Percentiles rank a stretch among this genome's conserved stretches.
Conservation (phyloP, 305 asterid genomes). For the Fraxinus xanthoxyloides region DNA sequence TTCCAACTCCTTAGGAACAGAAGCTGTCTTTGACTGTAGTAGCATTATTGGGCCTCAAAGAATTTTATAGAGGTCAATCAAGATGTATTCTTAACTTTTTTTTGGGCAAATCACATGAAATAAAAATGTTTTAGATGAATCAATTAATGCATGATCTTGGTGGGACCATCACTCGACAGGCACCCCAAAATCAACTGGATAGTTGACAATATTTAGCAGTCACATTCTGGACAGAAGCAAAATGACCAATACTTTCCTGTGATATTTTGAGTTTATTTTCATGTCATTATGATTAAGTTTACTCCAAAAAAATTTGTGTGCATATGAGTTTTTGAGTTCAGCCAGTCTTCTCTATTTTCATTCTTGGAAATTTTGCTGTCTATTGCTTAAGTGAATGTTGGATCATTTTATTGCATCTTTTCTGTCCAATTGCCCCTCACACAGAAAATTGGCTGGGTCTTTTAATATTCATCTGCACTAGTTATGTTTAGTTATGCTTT, state of each 20-base stretch:
- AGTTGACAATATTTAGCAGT: constrained; percentile 16
- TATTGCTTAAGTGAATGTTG: neutral
- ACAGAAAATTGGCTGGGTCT: constrained; percentile 11
- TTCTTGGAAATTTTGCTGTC: neutral
- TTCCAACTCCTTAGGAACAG: constrained; percentile 14
- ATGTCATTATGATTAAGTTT: neutral
- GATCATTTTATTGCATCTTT: neutral
- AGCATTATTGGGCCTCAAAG: constrained; percentile 7
- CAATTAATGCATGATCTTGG: constrained; percentile 4
- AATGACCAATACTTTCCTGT: constrained; percentile 13
- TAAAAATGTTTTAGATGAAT: constrained; percentile 8
- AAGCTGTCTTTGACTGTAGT: constrained; percentile 10
- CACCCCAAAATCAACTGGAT: constrained; percentile 15
- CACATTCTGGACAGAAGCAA: constrained; percentile 7
- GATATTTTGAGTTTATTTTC: constrained; percentile 13
- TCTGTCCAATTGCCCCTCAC: neutral
- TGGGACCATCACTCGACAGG: neutral
- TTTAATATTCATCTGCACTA: constrained; percentile 13
- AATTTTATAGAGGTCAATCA: constrained; percentile 11
- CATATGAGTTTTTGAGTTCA: neutral
- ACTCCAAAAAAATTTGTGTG: neutral
- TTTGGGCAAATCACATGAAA: constrained; percentile 4
- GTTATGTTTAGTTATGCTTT: neutral
- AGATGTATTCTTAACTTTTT: neutral
- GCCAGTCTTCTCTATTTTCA: neutral